phyloP scores from a whole-genome alignment of 768 basidiomycete genomes.

The Punctularia strigosozonata region DNA sequence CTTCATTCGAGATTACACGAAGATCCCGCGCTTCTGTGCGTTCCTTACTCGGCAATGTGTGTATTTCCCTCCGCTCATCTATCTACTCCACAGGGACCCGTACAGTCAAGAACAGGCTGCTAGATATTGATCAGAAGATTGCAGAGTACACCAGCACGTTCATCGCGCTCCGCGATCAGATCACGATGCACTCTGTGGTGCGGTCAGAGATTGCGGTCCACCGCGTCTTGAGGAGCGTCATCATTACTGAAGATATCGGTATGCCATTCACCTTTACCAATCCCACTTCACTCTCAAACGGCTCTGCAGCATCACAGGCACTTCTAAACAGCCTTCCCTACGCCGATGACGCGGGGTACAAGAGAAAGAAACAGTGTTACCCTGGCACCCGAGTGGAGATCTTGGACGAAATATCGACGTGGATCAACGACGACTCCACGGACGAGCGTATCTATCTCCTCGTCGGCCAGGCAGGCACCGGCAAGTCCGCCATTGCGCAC shows the following conservation, averaged over 20 bases:
- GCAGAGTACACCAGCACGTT: neutral
- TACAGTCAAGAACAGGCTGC: neutral
- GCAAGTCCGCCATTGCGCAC: slow-evolving; percentile 10
- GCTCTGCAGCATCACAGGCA: neutral
- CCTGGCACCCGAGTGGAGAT: slow-evolving; percentile 4
- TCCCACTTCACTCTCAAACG: too few relatives aligned
- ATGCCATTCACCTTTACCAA: too few relatives aligned
- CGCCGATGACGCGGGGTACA: neutral
- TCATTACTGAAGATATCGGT: too few relatives aligned
- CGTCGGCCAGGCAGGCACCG: slow-evolving; percentile 6
- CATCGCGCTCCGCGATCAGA: neutral
- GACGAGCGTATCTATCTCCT: slow-evolving; percentile 5
- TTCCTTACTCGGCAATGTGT: too few relatives aligned
- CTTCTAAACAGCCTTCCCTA: neutral
- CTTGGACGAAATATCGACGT: slow-evolving; percentile 2
- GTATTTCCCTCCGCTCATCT: too few relatives aligned
- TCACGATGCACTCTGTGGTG: too few relatives aligned
- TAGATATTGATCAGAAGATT: neutral
- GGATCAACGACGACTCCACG: neutral
- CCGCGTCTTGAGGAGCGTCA: too few relatives aligned
- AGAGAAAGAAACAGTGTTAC: slow-evolving; percentile 1
- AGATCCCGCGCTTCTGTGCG: neutral
- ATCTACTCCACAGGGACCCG: neutral
- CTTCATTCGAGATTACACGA: neutral
- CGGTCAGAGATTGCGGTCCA: too few relatives aligned